Evolutionary conservation across 352 stramenopile species (phyloP).

Genomic region (Phytophthora citrophthora): DNA sequence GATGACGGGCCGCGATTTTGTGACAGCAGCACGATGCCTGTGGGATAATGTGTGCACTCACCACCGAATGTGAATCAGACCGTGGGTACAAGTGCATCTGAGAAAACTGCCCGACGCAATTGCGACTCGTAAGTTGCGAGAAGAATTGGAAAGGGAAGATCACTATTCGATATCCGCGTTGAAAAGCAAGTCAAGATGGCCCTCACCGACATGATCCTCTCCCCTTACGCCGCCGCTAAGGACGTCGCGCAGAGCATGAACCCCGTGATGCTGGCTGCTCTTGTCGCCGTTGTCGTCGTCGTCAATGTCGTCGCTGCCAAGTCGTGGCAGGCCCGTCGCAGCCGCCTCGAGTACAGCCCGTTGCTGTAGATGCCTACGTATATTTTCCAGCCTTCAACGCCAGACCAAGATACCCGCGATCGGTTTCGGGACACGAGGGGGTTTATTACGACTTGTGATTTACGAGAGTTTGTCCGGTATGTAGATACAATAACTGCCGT

Average conservation of each 20-base stretch:
- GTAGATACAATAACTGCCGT: slow-evolving; percentile 2
- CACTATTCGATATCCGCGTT: slow-evolving; percentile 10
- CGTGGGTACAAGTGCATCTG: slow-evolving; percentile 15
- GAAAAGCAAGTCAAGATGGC: slow-evolving; percentile 27
- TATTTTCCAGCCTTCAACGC: slow-evolving; percentile 2
- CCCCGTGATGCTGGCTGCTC: slow-evolving; percentile 37
- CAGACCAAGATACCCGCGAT: neutral
- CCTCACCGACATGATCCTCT: slow-evolving; percentile 35
- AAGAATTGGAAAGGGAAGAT: slow-evolving; percentile 5
- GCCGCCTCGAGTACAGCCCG: slow-evolving; percentile 39
- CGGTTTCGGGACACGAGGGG: neutral
- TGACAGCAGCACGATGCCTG: slow-evolving; percentile 5
- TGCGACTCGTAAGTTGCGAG: neutral
- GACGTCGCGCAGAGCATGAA: slow-evolving; percentile 37
- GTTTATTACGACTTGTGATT: no score
- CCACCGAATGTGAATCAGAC: slow-evolving; percentile 25
- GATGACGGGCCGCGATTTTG: neutral
- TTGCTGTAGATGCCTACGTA: slow-evolving; percentile 33
- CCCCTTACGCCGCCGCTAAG: slow-evolving; percentile 30
- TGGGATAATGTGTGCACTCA: neutral
- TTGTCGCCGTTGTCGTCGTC: slow-evolving; percentile 39
- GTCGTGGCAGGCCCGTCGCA: slow-evolving; percentile 44
- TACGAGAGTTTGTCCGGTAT: neutral
- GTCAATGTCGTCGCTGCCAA: slow-evolving; percentile 46
- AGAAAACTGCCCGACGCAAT: slow-evolving; percentile 16